phyloP scores from a whole-genome alignment of 768 basidiomycete species.

The Hebeloma cylindrosporum region DNA sequence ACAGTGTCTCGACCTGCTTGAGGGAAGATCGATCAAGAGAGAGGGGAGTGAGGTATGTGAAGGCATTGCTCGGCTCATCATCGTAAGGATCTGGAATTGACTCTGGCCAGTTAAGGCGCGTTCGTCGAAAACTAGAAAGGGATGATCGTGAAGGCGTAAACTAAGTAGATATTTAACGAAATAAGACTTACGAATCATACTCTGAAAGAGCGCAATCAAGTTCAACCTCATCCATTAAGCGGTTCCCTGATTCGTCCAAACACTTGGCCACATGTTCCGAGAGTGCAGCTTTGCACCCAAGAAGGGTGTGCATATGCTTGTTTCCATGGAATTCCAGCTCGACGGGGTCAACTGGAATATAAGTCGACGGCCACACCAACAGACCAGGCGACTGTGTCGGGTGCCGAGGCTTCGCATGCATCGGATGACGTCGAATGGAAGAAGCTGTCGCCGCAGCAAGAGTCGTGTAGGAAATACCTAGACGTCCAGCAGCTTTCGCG shows the following conservation, averaged over 20 bases:
- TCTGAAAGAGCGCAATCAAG: slow-evolving; percentile 49
- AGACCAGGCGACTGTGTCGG: slow-evolving; percentile 62
- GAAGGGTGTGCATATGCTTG: slow-evolving; percentile 62
- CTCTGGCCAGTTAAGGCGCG: slow-evolving; percentile 75
- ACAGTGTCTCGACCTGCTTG: not conserved
- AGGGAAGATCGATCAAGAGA: not conserved
- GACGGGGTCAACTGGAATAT: slow-evolving; percentile 53
- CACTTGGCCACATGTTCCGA: slow-evolving; percentile 44
- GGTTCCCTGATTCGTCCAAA: slow-evolving; percentile 37
- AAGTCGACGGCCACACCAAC: slow-evolving; percentile 56
- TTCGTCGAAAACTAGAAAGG: slow-evolving; percentile 57
- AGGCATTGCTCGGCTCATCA: slow-evolving; percentile 22
- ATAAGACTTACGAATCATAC: slow-evolving; percentile 53
- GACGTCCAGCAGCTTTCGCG: slow-evolving; percentile 41
- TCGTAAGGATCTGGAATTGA: slow-evolving; percentile 34
- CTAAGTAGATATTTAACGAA: slow-evolving; percentile 4
- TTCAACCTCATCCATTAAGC: slow-evolving; percentile 34
- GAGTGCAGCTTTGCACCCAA: slow-evolving; percentile 63
- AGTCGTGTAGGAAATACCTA: slow-evolving; percentile 39
- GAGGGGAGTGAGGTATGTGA: not conserved
- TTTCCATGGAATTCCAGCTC: slow-evolving; percentile 79
- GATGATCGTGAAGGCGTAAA: slow-evolving; percentile 12
- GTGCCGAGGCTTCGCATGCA: slow-evolving; percentile 11
- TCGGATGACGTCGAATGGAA: slow-evolving; percentile 20
- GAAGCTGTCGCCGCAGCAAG: slow-evolving; percentile 32